Conservation (phyloP, 192 early-diverging fungal species). For the Backusella westeae region DNA sequence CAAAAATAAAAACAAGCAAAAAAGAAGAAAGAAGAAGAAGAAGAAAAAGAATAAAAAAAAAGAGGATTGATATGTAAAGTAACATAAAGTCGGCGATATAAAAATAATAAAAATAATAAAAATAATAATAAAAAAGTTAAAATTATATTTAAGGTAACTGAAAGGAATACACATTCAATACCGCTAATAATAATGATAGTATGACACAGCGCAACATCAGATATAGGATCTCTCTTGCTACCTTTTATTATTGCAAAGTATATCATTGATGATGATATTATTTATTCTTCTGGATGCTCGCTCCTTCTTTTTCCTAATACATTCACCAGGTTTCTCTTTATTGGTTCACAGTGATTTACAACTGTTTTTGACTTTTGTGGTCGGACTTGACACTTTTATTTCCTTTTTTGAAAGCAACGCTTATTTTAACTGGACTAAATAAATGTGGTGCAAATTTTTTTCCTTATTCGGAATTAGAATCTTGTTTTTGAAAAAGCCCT, state of each 20-base stretch:
- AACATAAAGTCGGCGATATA: not conserved
- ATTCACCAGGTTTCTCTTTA: not conserved
- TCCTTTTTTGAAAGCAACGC: not conserved
- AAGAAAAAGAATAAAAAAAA: not conserved
- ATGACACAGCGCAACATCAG: not conserved
- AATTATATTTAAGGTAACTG: not conserved
- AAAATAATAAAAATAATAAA: not conserved
- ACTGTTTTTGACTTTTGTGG: not conserved
- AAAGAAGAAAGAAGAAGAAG: conserved; percentile 10
- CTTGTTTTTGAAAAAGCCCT: not conserved
- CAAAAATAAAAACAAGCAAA: conserved; percentile 9
- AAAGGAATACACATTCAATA: not conserved
- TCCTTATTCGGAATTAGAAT: not conserved
- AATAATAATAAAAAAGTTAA: not conserved
- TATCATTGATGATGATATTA: not conserved
- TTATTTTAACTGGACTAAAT: not conserved
- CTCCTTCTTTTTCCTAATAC: conserved; percentile 8
- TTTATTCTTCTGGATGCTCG: not conserved
- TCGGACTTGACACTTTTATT: conserved; percentile 7
- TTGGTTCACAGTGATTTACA: conserved; percentile 8
- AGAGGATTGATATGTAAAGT: not conserved
- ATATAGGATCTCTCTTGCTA: not conserved
- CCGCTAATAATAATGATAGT: not conserved
- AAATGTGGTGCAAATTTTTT: not conserved
- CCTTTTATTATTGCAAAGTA: not conserved